Percentiles rank a stretch among this genome's conserved stretches.
Conservation (phyloP, 805 yeast genomes). For the Metschnikowia kofuensis region DNA sequence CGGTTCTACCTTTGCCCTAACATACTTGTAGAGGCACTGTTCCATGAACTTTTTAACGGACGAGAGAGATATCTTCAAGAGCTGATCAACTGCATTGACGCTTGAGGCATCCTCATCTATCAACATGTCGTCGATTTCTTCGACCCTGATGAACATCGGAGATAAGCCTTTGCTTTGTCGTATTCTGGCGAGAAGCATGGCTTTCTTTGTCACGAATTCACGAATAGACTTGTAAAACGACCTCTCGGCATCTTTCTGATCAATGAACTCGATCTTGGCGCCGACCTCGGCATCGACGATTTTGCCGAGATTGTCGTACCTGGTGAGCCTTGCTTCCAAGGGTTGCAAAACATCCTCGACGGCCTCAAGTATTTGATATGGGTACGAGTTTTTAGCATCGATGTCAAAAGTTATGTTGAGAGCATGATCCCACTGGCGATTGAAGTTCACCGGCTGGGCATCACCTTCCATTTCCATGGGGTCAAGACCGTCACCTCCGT, state of each 20-base stretch:
- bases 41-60: constrained; percentile 66
- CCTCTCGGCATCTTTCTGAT: constrained; percentile 85
- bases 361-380: constrained; percentile 61
- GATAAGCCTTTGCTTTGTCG: constrained; percentile 54
- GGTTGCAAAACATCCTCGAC: constrained; percentile 59
- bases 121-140: constrained; percentile 36
- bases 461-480: constrained; percentile 99
- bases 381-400: constrained; percentile 55
- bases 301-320: constrained; percentile 74
- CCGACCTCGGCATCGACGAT: constrained; percentile 42
- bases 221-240: constrained; percentile 76
- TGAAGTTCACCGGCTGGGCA: constrained; percentile 91
- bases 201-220: constrained; percentile 57
- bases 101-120: constrained; percentile 25
- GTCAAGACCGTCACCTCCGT: constrained; percentile 98
- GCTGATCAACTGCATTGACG: constrained; percentile 54
- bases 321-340: constrained; percentile 52
- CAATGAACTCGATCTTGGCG: constrained; percentile 62
- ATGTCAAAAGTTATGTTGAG: constrained; percentile 64
- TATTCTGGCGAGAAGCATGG: constrained; percentile 50
- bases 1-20: constrained; percentile 91
- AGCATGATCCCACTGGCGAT: constrained; percentile 93
- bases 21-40: constrained; percentile 77
- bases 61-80: constrained; percentile 60
- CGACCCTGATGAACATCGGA: constrained; percentile 34